Conservation (phyloP, 495 filamentous ascomycete genomes). For the Amniculicola lignicola region DNA sequence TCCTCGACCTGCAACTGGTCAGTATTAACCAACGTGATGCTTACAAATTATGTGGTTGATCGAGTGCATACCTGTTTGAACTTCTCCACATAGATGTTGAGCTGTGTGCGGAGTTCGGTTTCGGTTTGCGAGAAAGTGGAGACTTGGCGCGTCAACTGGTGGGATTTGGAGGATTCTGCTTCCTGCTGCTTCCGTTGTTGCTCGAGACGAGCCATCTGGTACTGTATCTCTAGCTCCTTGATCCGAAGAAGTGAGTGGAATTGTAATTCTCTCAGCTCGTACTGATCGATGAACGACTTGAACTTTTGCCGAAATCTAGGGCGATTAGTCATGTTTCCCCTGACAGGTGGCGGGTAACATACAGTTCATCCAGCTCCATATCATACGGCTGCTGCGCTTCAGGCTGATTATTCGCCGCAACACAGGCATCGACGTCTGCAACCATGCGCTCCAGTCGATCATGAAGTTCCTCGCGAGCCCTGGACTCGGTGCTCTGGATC, state of each 20-base stretch:
- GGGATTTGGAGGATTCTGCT: constrained; percentile 69
- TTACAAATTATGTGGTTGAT: constrained; percentile 15
- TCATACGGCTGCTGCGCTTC: constrained; percentile 50
- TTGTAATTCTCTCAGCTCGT: constrained; percentile 87
- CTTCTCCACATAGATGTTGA: constrained; percentile 99
- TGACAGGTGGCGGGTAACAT: constrained; percentile 35
- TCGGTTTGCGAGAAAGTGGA: constrained; percentile 96
- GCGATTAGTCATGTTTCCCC: background rate
- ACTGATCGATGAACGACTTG: constrained; percentile 91
- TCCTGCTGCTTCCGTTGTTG: constrained; percentile 85
- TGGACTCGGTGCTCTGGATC: constrained; percentile 75
- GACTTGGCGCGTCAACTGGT: constrained; percentile 83
- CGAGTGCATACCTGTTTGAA: constrained; percentile 86
- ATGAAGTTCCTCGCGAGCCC: constrained; percentile 77
- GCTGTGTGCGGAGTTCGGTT: constrained; percentile 84
- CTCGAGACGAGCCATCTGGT: constrained; percentile 79
- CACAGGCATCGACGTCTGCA: constrained; percentile 74
- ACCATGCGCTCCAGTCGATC: constrained; percentile 73
- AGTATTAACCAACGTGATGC: constrained; percentile 32
- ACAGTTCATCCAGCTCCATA: constrained; percentile 86
- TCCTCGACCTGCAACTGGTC: constrained; percentile 78
- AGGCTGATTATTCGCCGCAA: constrained; percentile 57
- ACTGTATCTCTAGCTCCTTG: constrained; percentile 95
- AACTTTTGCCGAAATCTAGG: constrained; percentile 80
- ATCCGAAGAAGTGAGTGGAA: constrained; percentile 84